Evolutionary conservation across 345 rosid genomes (phyloP).

Genomic region (Aquilaria sinensis): DNA sequence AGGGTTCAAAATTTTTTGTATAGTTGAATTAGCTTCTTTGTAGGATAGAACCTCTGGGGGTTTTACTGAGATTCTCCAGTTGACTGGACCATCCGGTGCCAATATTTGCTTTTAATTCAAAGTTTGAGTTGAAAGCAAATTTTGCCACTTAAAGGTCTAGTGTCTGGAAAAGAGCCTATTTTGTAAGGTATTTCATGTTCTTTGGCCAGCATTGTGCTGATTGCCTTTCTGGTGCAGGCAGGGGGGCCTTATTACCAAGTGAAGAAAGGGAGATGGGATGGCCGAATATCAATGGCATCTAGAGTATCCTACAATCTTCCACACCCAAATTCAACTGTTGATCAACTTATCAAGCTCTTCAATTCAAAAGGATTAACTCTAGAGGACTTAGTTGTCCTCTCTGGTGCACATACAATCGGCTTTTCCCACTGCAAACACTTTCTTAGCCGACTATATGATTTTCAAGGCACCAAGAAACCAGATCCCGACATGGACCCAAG

Average conservation of each 20-base stretch:
- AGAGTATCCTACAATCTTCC: constrained; percentile 50
- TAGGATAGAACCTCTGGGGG: too few relatives aligned
- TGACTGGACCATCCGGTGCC: too few relatives aligned
- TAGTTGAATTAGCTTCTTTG: too few relatives aligned
- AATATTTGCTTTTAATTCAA: too few relatives aligned
- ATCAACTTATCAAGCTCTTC: constrained; percentile 61
- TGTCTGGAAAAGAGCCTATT: too few relatives aligned
- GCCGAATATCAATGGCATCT: constrained; percentile 54
- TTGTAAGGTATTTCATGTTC: too few relatives aligned
- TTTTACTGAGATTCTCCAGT: too few relatives aligned
- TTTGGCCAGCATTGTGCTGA: too few relatives aligned
- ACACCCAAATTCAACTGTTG: constrained; percentile 59
- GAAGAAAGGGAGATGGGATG: constrained; percentile 82
- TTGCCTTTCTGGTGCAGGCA: constrained; percentile 21
- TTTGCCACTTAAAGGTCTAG: too few relatives aligned
- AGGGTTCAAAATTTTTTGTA: too few relatives aligned
- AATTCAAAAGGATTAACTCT: constrained; percentile 58
- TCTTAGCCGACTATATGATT: constrained; percentile 50
- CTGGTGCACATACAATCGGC: constrained; percentile 85
- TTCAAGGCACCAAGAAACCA: constrained; percentile 45
- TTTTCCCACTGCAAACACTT: constrained; percentile 72
- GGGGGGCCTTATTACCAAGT: constrained; percentile 87
- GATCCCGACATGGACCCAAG: constrained; percentile 57
- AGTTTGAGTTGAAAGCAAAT: too few relatives aligned
- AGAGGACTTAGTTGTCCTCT: constrained; percentile 64